These are phyloP conservation scores for Lotmaria passim DNA, from an alignment of 208 protist species.

Conservation along the genomic window DNA sequence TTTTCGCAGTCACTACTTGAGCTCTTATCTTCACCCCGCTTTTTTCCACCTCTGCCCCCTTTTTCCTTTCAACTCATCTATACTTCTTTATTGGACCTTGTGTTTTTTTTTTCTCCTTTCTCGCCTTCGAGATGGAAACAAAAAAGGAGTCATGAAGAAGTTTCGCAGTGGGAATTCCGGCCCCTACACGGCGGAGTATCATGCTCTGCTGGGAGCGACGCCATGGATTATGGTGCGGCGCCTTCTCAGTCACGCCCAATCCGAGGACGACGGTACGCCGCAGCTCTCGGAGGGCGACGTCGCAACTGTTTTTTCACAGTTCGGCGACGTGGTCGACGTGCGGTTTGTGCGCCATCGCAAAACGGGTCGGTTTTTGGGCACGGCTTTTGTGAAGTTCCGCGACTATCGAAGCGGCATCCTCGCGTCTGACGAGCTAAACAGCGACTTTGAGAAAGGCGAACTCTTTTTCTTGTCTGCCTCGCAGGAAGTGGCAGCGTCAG, in stretches of 20 bases:
- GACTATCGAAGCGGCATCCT: conserved; percentile 79
- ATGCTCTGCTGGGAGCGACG: conserved; percentile 65
- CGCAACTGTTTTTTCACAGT: conserved; percentile 89
- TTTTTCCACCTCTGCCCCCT: too few relatives aligned
- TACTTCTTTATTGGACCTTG: neutral
- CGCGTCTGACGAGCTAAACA: conserved; percentile 83
- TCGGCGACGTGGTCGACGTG: conserved; percentile 81
- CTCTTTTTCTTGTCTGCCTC: conserved; percentile 50
- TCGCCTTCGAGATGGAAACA: neutral
- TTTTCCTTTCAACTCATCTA: too few relatives aligned
- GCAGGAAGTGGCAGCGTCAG: neutral
- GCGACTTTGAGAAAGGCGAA: conserved; percentile 62
- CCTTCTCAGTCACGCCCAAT: conserved; percentile 38
- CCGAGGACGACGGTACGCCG: conserved; percentile 8
- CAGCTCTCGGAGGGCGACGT: conserved; percentile 85
- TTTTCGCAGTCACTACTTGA: too few relatives aligned
- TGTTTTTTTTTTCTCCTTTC: conserved; percentile 14
- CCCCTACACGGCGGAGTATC: conserved; percentile 74
- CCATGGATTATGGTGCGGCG: conserved; percentile 78
- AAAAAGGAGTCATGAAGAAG: conserved; percentile 31
- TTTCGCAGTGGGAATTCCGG: conserved; percentile 67
- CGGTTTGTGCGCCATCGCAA: conserved; percentile 74
- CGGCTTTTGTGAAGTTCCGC: conserved; percentile 77
- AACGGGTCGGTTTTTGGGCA: conserved; percentile 77
- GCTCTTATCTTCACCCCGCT: too few relatives aligned